Conservation (phyloP, 768 basidiomycete species). For the Termitomyces sp. region DNA sequence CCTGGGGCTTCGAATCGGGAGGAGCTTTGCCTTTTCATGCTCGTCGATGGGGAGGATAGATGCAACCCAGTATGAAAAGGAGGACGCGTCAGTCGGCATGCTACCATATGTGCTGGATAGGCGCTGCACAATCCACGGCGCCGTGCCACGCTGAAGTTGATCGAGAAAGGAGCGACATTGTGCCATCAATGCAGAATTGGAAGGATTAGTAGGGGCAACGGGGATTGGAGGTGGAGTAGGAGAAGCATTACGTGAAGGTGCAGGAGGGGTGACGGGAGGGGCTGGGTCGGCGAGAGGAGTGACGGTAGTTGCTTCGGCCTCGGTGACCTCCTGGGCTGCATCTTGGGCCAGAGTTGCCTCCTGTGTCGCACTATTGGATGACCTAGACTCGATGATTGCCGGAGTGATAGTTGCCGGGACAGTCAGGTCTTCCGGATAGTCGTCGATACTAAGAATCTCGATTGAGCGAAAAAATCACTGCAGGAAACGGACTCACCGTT, state of each 20-base stretch:
- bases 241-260: conserved; percentile 1
- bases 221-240: conserved; percentile 11
- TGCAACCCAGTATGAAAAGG: conserved; percentile 89
- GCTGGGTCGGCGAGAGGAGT: conserved; percentile 8
- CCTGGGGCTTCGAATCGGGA: conserved; percentile 74
- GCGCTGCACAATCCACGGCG: conserved; percentile 92
- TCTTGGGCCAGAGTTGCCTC: neutral
- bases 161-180: conserved; percentile 40
- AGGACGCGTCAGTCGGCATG: conserved; percentile 66
- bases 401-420: conserved; percentile 1
- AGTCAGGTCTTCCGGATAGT: conserved; percentile 28
- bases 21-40: conserved; percentile 79
- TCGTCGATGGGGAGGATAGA: conserved; percentile 89
- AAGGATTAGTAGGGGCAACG: conserved; percentile 15
- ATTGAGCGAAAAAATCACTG: neutral
- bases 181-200: conserved; percentile 50
- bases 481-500: conserved; percentile 33
- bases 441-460: conserved; percentile 17
- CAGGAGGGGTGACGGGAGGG: conserved; percentile 3
- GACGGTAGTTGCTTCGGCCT: neutral
- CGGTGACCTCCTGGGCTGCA: neutral
- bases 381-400: conserved; percentile 1
- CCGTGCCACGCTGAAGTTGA: conserved; percentile 54
- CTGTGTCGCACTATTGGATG: neutral
- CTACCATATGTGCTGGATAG: conserved; percentile 74